Percentiles rank a stretch among this genome's conserved stretches.
These are phyloP conservation scores for Nakazawaea anatomiae DNA, from an alignment of 805 yeast genomes.

Conservation along the genomic window DNA sequence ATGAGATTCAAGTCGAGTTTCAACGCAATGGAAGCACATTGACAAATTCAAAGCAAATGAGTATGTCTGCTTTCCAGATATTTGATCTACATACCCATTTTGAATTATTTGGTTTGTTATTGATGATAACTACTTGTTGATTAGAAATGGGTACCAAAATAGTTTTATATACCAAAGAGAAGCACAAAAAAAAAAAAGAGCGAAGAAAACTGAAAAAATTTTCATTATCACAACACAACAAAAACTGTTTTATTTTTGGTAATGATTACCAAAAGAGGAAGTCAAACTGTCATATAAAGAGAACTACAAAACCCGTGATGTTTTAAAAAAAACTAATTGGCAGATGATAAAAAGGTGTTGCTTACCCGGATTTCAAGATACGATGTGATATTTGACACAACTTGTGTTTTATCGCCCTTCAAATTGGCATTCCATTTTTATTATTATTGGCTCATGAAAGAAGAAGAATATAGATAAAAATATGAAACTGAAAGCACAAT, in stretches of 20 bases:
- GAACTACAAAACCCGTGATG: too few species aligned
- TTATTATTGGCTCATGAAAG: too few species aligned
- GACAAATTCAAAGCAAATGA: neutral
- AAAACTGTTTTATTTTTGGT: too few species aligned
- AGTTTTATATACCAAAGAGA: neutral
- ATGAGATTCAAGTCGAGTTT: too few species aligned
- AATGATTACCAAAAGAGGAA: too few species aligned
- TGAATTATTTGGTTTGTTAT: conserved; percentile 3
- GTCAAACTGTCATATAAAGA: too few species aligned
- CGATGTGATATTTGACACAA: too few species aligned
- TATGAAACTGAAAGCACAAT: neutral
- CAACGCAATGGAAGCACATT: too few species aligned
- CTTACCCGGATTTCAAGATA: neutral
- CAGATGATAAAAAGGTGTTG: neutral
- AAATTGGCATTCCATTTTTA: too few species aligned
- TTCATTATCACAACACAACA: neutral
- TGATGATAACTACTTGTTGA: neutral
- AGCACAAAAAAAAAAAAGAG: neutral
- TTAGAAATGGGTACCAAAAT: conserved; percentile 1
- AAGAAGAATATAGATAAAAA: neutral
- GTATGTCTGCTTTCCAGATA: neutral
- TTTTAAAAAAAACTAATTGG: too few species aligned
- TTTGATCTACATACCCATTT: conserved; percentile 8
- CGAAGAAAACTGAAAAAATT: neutral
- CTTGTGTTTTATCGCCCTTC: too few species aligned